phyloP scores from a whole-genome alignment of 345 rosid genomes.

The Carallia pectinifolia region DNA sequence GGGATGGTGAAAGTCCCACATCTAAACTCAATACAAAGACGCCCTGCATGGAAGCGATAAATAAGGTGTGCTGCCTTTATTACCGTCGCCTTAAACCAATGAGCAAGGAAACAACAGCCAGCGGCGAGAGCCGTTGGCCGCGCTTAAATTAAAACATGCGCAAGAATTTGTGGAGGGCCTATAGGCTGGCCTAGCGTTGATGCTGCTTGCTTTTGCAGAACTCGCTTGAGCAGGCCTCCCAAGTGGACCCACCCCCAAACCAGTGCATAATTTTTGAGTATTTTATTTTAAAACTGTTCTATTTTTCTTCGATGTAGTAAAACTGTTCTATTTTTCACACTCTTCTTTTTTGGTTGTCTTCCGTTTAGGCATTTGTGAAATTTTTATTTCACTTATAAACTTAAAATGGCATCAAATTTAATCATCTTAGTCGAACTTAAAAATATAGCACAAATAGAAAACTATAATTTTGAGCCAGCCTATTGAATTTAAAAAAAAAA shows the following conservation, averaged over 20 bases:
- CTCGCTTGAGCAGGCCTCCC: conserved; percentile 90
- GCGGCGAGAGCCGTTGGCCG: conserved; percentile 67
- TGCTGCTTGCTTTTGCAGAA: conserved; percentile 92
- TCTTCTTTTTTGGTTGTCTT: too few relatives aligned
- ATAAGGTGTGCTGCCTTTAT: rapidly evolving
- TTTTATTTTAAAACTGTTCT: too few relatives aligned
- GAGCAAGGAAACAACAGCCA: conserved; percentile 99
- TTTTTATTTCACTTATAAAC: too few relatives aligned
- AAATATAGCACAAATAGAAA: too few relatives aligned
- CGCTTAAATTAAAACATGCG: conserved; percentile 39
- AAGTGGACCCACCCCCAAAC: conserved; percentile 7
- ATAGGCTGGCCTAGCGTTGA: conserved; percentile 81
- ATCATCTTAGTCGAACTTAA: too few relatives aligned
- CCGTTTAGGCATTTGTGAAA: too few relatives aligned
- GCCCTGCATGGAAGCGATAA: not conserved
- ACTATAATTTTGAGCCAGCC: too few relatives aligned
- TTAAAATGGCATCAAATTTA: too few relatives aligned
- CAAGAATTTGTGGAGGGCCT: conserved; percentile 81
- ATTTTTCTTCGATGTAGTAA: too few relatives aligned
- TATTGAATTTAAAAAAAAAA: too few relatives aligned
- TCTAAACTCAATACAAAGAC: not conserved
- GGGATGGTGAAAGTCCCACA: conserved; percentile 8
- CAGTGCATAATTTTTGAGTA: too few relatives aligned
- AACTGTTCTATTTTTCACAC: too few relatives aligned
- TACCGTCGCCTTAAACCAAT: conserved; percentile 74